Conservation (phyloP, 345 rosid species). For the Eucalyptus fibrosa region DNA sequence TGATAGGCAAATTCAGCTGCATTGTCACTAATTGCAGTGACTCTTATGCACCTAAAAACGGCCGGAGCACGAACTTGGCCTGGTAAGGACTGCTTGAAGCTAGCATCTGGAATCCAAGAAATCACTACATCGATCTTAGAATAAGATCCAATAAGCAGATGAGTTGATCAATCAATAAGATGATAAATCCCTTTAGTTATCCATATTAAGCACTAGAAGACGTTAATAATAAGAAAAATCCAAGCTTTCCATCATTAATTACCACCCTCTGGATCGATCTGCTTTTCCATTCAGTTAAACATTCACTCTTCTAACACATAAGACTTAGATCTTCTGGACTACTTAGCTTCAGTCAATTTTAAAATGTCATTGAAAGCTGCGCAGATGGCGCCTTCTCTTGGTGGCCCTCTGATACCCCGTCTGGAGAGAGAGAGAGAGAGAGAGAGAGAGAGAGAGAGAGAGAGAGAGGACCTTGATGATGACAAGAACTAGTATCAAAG, state of each 20-base stretch:
- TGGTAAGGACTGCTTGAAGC: conserved; percentile 29
- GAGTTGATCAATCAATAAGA: not conserved
- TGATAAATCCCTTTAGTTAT: not conserved
- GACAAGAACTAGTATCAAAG: conserved; percentile 22
- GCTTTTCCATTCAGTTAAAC: not conserved
- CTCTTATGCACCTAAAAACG: conserved; percentile 30
- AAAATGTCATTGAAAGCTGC: not conserved
- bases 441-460: not conserved
- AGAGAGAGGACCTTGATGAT: conserved; percentile 37
- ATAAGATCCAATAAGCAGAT: not conserved
- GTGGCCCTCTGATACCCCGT: not conserved
- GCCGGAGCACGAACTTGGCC: conserved; percentile 24
- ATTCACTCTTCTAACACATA: not conserved
- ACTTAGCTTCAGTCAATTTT: not conserved
- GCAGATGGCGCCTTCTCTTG: not conserved
- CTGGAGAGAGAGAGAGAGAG: not conserved
- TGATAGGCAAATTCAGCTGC: conserved; percentile 29
- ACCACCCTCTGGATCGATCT: not conserved
- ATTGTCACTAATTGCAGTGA: conserved; percentile 15
- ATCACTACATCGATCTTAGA: not conserved
- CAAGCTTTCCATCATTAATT: not conserved
- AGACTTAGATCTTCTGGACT: not conserved
- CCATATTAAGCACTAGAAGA: not conserved
- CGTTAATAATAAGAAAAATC: not conserved
- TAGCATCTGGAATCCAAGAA: conserved; percentile 9